A percentile compares a stretch with the other conserved stretches of the same genome.
Conservation (phyloP, 495 filamentous ascomycete genomes). For the Daldinia decipiens region DNA sequence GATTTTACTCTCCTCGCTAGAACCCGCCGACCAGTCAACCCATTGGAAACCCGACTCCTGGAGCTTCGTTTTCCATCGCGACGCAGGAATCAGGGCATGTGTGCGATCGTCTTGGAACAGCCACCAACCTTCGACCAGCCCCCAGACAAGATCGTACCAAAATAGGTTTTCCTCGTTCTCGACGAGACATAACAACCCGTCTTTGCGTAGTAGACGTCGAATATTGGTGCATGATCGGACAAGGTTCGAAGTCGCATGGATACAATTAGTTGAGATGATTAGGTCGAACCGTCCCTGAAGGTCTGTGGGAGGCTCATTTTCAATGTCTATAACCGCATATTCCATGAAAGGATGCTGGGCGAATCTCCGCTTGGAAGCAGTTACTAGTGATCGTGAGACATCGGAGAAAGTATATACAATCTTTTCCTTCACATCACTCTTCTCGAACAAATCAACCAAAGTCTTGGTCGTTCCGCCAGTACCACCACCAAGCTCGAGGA, state of each 20-base stretch:
- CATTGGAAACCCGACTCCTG: slow-evolving; percentile 54
- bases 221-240: slow-evolving; percentile 48
- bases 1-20: slow-evolving; percentile 44
- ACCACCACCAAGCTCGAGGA: slow-evolving; percentile 52
- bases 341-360: slow-evolving; percentile 42
- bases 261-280: slow-evolving; percentile 55
- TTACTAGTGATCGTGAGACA: slow-evolving; percentile 53
- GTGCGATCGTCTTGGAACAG: slow-evolving; percentile 58
- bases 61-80: slow-evolving; percentile 54
- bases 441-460: slow-evolving; percentile 28
- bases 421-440: slow-evolving; percentile 15
- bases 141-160: slow-evolving; percentile 61
- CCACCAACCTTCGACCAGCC: slow-evolving; percentile 66
- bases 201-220: slow-evolving; percentile 48
- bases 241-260: slow-evolving; percentile 57
- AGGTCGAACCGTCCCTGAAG: slow-evolving; percentile 45
- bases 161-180: slow-evolving; percentile 56
- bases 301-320: slow-evolving; percentile 39
- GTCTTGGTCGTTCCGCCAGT: slow-evolving; percentile 34
- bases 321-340: slow-evolving; percentile 50
- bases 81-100: slow-evolving; percentile 53
- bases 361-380: slow-evolving; percentile 52
- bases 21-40: slow-evolving; percentile 60
- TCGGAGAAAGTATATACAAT: slow-evolving; percentile 58
- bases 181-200: slow-evolving; percentile 56